phyloP scores from a whole-genome alignment of 2,329 filamentous ascomycete species.

The Hymenoscyphus scutula region DNA sequence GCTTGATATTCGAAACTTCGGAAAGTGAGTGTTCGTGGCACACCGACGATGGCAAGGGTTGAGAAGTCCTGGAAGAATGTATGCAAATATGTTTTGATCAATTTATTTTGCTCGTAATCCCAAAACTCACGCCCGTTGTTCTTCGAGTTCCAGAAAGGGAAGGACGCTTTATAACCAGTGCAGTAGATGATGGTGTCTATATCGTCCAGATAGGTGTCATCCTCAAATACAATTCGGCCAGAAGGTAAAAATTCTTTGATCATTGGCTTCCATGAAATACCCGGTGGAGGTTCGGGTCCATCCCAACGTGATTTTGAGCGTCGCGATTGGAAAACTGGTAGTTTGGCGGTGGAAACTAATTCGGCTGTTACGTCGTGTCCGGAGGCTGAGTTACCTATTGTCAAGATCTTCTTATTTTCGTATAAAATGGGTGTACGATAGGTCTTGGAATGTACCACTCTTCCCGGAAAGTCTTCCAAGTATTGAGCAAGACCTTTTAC shows the following conservation, averaged over 20 bases:
- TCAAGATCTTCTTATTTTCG: constrained; percentile 66
- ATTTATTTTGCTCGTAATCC: constrained; percentile 46
- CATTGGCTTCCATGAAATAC: constrained; percentile 53
- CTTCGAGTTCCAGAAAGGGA: constrained; percentile 62
- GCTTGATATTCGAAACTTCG: constrained; percentile 57
- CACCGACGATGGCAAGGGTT: constrained; percentile 50
- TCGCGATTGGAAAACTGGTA: constrained; percentile 52
- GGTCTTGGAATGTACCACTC: constrained; percentile 72
- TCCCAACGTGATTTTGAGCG: constrained; percentile 51
- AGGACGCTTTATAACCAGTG: constrained; percentile 82
- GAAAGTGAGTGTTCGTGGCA: constrained; percentile 52
- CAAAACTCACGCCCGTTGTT: constrained; percentile 47
- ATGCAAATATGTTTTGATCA: constrained; percentile 49
- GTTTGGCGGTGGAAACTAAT: constrained; percentile 38
- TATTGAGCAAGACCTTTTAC: constrained; percentile 59
- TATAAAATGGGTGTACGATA: constrained; percentile 68
- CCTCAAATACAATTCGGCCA: constrained; percentile 54
- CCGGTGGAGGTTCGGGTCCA: constrained; percentile 44
- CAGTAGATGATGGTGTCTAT: constrained; percentile 80
- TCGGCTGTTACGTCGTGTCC: constrained; percentile 79
- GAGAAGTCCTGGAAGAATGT: constrained; percentile 50
- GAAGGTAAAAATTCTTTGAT: constrained; percentile 45
- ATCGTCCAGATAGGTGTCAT: constrained; percentile 59
- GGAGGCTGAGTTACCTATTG: constrained; percentile 82
- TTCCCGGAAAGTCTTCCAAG: constrained; percentile 53